Evolutionary conservation across 169 alveolate genomes (phyloP), one percentile per base, ranked within the genome.

Genomic region (Plasmodium billcollinsi): DNA sequence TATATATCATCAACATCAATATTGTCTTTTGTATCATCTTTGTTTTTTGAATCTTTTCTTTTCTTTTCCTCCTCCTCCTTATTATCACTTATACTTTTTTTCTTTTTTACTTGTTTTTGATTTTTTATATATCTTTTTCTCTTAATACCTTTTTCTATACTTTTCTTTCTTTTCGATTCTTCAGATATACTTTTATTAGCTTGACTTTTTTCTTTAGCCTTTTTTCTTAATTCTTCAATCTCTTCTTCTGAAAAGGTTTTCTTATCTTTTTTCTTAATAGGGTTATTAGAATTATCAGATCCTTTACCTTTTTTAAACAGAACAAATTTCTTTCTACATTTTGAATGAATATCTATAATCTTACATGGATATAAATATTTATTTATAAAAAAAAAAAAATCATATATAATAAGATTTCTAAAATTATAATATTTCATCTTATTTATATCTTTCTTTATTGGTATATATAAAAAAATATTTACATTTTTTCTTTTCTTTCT

Each of bases 191-290:
- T 54, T 52, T 65, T 76, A 21, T 75, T 75, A 33, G 89, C 66
- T 63, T 76, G 89, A 26, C 49, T 21, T 20, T 76, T 76, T 76
- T 76, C 89, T 56, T 76, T 76, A n/a, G 89, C 89, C 33, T 69
- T 76, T 63, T 39, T 67, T 24, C 76, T 50, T 7, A 76, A 59
- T 59, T 76, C 89, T 65, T 76, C 89, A 65, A 76, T 76, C 67
- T 76, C 89, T 65, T 76, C 89, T 76, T 76, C 89, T 18, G 89
- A 65, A 69, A 76, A 76, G 14, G 29, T 59, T 14, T 76, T 76
- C 45, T 76, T 76, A 18, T 43, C 73, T 76, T 76, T 76, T 21
- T 76, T 76, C 43, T 76, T 76, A 5, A 76, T 49, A 39, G 47
- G 11, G 29, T 74, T 74, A 26, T 39, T 15, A 50, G 49, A 6